Evolutionary conservation across 2,329 filamentous ascomycete species (phyloP).

Genomic region (Amylocarpus encephaloides): DNA sequence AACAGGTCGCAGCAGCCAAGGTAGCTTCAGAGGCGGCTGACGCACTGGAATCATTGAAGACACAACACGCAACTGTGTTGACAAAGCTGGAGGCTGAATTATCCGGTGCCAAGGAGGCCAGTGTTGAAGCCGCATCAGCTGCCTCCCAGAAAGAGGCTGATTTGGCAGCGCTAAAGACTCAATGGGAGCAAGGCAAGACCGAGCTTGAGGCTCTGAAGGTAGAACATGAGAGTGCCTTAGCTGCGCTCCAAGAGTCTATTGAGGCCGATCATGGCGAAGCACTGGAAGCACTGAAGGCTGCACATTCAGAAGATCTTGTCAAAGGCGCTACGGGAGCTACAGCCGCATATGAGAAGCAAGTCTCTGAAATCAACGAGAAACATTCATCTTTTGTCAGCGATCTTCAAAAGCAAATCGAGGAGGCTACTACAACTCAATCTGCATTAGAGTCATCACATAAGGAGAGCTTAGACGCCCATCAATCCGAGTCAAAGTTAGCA

Average conservation of each 20-base stretch:
- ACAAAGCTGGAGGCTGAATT: conserved; percentile 35
- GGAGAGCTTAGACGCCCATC: conserved; percentile 40
- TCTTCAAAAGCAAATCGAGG: conserved; percentile 50
- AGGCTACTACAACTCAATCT: conserved; percentile 43
- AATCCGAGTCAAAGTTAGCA: conserved; percentile 40
- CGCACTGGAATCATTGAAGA: conserved; percentile 44
- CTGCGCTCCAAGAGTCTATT: conserved; percentile 44
- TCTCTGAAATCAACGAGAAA: conserved; percentile 44
- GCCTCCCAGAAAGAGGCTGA: conserved; percentile 33
- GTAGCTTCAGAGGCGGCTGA: conserved; percentile 36
- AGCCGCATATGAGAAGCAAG: conserved; percentile 41
- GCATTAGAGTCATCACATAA: conserved; percentile 40
- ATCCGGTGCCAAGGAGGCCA: conserved; percentile 43
- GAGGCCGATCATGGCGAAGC: conserved; percentile 45
- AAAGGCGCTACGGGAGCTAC: conserved; percentile 40
- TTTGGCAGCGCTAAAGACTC: conserved; percentile 27
- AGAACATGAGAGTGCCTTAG: conserved; percentile 37
- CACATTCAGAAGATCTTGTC: conserved; percentile 44
- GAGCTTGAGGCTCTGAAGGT: conserved; percentile 24
- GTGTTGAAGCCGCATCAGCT: conserved; percentile 29
- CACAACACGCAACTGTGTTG: conserved; percentile 29
- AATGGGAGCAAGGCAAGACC: conserved; percentile 36
- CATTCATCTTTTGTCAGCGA: conserved; percentile 44
- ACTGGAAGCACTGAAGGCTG: conserved; percentile 45
- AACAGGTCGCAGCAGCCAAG: conserved; percentile 22